A percentile compares a stretch with the other conserved stretches of the same genome.
Evolutionary conservation across 1,139 yeast species (phyloP).

Genomic region (Debaryomyces sp.): DNA sequence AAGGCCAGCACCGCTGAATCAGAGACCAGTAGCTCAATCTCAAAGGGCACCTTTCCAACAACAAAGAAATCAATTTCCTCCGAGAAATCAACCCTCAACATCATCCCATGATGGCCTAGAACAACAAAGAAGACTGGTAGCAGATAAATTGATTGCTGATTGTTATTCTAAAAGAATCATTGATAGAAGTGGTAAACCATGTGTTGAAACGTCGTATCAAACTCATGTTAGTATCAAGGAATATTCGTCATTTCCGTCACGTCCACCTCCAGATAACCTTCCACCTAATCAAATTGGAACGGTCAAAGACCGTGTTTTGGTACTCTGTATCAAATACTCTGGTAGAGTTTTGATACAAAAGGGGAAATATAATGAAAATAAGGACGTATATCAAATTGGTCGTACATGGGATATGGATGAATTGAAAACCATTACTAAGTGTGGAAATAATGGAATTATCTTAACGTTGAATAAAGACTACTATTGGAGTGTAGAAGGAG

Average conservation of each 20-base stretch:
- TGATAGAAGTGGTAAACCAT: conserved; percentile 30
- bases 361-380: conserved; percentile 78
- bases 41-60: conserved; percentile 2
- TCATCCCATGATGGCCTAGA: conserved; percentile 2
- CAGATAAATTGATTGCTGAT: conserved; percentile 43
- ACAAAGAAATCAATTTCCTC: not conserved
- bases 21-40: not conserved
- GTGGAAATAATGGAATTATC: conserved; percentile 58
- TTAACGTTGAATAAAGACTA: conserved; percentile 75
- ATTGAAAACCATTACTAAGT: conserved; percentile 56
- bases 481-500: conserved; percentile 80
- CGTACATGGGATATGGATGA: conserved; percentile 91
- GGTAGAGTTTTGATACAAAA: conserved; percentile 81
- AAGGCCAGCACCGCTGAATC: conserved; percentile 2
- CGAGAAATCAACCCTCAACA: conserved; percentile 1
- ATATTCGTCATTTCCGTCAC: conserved; percentile 40
- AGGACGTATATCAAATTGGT: conserved; percentile 79
- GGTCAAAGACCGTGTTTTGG: conserved; percentile 43
- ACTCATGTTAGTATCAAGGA: conserved; percentile 44
- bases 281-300: conserved; percentile 36
- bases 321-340: conserved; percentile 42
- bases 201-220: conserved; percentile 38
- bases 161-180: conserved; percentile 40
- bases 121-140: conserved; percentile 19
- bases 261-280: conserved; percentile 41